Evolutionary conservation across 257 asterid genomes (phyloP), one percentile per base, ranked within the genome.

Genomic region (Nicotiana tabacum): DNA sequence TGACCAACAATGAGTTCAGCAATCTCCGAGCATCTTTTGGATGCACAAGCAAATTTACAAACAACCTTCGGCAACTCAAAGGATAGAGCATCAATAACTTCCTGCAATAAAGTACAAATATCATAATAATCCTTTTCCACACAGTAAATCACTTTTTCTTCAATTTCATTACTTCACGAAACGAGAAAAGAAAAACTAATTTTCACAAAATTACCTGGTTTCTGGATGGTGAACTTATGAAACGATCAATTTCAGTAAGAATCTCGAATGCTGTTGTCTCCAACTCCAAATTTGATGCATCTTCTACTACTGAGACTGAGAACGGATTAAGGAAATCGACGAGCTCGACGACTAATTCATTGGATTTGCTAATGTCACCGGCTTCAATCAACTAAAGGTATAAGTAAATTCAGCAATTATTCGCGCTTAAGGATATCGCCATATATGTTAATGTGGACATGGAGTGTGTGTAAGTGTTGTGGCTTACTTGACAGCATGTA

Each of bases 41-140:
- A 94, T 56, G 89, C 90, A 86, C 90, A 87, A 65, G 90, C 92
- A 77, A 92, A 88, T 87, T 88, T 88, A 55, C 91, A 90, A 67
- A 86, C 96, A 11, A 87, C 87, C 84, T 90, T 93, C 46, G 98
- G 98, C 90, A 94, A 76, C 88, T 88, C 94, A 86, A 89, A 94
- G 6, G 97, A 90, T 15, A 94, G 84, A 9, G 90, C 91, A 82
- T 96, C 99, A 82, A 91, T 72, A 82, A 90, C 88, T 62, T 84
- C 97, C 99, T 93, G 87, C 64, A 78, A 79, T 82, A 17, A 7
- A 29, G 33, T 43, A 27, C 15, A 72, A 74, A 17, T 21, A 74
- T 30, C 27, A 61, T 18, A 39, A 46, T 57, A 81, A 70, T 79
- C 17, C 21, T 27, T 58, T 43, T 67, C 82, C n/a, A 24, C 17